Base-by-base conservation (phyloP, 2,329 filamentous ascomycete genomes). In the Parasarocladium wereldwijsianum region DNA sequence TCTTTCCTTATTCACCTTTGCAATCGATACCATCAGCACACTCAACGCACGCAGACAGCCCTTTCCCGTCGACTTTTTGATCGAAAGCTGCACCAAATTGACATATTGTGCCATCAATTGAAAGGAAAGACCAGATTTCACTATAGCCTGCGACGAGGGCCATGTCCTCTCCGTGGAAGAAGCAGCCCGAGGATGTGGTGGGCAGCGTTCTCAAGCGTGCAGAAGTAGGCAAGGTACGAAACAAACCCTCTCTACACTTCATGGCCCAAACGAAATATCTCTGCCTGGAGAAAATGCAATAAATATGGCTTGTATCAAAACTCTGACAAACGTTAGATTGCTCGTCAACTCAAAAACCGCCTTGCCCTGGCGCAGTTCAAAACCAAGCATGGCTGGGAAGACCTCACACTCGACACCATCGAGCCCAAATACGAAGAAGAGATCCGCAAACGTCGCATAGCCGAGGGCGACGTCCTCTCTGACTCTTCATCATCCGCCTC, bases 321-420 rank as follows among this genome's bases (percentile, higher is more conserved):
- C 26, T 17, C 26, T 16, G 11, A 29, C 15, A 20, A 17, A 18
- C 30, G 12, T 14, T 14, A 96, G 90, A 93, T 98, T 62, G 90
- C 86, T 44, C 70, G 87, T 51, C 81, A 80, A 47, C 66, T 98
- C 32, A 85, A 96, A 59, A 85, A 93, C 61, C 83, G 87, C 39
- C 74, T 98, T 36, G 87, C 90, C 35, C 73, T 96, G 39, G 90
- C 90, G 50, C 90, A 92, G 55, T 90, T 94, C 69, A 96, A 96
- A 61, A 85, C 90, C 42, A 85, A 92, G 57, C 80, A 93, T 60
- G 86, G 86, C 51, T 92, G 85, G 76, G 80, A 94, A 56, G 82
- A 90, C 54, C 69, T 93, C 50, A 82, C 79, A 38, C 71, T 92
- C 46, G 82, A 85, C 50, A 76, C 66, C 37, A 83, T 93, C 57